Percentiles rank a stretch among this genome's conserved stretches.
Evolutionary conservation across 768 basidiomycete genomes (phyloP).

Genomic region (Rickenella mellea): DNA sequence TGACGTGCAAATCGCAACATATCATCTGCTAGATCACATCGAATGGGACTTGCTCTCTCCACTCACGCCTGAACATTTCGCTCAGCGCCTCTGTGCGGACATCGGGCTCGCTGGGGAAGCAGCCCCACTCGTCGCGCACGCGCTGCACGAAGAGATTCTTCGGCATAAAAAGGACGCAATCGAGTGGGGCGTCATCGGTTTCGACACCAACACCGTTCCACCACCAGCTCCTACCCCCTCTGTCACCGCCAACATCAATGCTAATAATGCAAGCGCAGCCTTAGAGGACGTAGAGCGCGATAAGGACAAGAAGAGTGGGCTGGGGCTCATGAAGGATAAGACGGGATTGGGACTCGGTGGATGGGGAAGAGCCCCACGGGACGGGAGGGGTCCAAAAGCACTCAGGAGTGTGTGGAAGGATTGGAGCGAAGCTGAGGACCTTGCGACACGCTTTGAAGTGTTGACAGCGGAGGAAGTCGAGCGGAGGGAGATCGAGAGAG

Average conservation of each 20-base stretch:
- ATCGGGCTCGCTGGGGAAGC: slow-evolving; percentile 87
- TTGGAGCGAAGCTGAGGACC: slow-evolving; percentile 89
- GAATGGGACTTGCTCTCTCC: slow-evolving; percentile 98
- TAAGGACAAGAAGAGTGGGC: slow-evolving; percentile 36
- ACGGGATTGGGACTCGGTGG: slow-evolving; percentile 58
- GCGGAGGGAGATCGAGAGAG: slow-evolving; percentile 78
- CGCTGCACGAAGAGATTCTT: slow-evolving; percentile 89
- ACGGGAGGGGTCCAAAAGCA: slow-evolving; percentile 71
- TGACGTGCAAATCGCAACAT: slow-evolving; percentile 90
- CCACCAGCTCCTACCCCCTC: no score
- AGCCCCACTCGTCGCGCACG: slow-evolving; percentile 81
- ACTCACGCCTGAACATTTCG: slow-evolving; percentile 82
- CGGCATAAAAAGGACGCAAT: slow-evolving; percentile 93
- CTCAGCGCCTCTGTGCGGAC: slow-evolving; percentile 70
- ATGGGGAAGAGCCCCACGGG: slow-evolving; percentile 69
- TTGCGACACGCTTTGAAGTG: slow-evolving; percentile 79
- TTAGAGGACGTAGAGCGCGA: slow-evolving; percentile 20
- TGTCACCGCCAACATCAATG: no score
- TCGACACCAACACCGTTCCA: slow-evolving; percentile 32
- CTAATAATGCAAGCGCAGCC: slow-evolving; percentile 14
- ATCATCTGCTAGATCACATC: slow-evolving; percentile 89
- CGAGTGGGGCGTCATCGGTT: slow-evolving; percentile 84
- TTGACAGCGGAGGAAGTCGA: slow-evolving; percentile 88
- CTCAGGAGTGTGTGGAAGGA: slow-evolving; percentile 90
- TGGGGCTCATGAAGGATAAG: slow-evolving; percentile 65